These are phyloP conservation scores for Solanum clarkiae DNA, from an alignment of 257 asterid genomes.

Conservation along the genomic window DNA sequence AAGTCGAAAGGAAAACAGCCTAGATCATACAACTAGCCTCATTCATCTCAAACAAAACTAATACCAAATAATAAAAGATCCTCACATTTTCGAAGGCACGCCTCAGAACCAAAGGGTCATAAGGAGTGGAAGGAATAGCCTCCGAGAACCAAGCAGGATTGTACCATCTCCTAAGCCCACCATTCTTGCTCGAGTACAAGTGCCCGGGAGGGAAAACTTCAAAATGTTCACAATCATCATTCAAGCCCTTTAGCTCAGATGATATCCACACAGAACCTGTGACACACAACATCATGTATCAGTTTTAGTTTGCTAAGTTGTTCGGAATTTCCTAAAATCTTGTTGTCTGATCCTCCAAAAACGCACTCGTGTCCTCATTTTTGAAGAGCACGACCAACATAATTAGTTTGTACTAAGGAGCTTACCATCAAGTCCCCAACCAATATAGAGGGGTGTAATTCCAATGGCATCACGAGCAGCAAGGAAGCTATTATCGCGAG, in stretches of 20 bases:
- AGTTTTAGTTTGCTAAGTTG: neutral
- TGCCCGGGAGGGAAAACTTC: conserved; percentile 93
- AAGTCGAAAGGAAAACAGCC: neutral
- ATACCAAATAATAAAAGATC: neutral
- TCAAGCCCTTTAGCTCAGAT: conserved; percentile 76
- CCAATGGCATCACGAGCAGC: conserved; percentile 96
- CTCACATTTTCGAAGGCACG: conserved; percentile 83
- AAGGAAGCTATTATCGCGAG: conserved; percentile 78
- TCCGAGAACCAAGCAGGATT: conserved; percentile 90
- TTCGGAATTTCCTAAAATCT: neutral
- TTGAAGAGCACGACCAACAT: neutral
- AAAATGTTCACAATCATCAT: conserved; percentile 90
- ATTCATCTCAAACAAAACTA: neutral
- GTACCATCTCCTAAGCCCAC: conserved; percentile 71
- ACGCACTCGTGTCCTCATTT: neutral
- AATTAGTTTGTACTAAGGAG: neutral
- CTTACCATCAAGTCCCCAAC: conserved; percentile 97
- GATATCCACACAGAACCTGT: conserved; percentile 92
- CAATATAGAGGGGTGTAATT: conserved; percentile 84
- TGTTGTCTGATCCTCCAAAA: neutral
- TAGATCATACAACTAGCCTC: neutral
- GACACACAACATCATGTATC: neutral
- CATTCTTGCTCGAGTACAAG: conserved; percentile 74
- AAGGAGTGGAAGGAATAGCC: conserved; percentile 72
- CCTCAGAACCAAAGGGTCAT: conserved; percentile 69